Evolutionary conservation across 352 stramenopile genomes (phyloP).

Genomic region (Phytopythium kandeliae): DNA sequence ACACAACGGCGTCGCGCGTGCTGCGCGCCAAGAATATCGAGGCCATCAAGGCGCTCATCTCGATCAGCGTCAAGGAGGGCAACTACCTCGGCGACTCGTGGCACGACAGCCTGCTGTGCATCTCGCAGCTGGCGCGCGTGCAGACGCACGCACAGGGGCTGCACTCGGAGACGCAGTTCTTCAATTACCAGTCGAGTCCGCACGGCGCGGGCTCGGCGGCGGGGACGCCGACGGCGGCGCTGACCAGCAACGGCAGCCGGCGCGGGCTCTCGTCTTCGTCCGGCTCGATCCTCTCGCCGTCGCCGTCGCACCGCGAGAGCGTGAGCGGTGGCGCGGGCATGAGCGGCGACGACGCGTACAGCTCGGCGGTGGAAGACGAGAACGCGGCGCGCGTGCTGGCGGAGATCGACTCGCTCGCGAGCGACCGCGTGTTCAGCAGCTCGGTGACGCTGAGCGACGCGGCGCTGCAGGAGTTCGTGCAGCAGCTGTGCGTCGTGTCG

Average conservation of each 20-base stretch:
- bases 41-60: conserved; percentile 95
- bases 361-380: conserved; percentile 72
- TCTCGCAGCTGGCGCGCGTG: conserved; percentile 97
- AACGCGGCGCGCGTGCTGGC: conserved; percentile 79
- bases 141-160: conserved; percentile 93
- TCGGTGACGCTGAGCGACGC: conserved; percentile 71
- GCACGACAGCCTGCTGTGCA: conserved; percentile 94
- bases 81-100: conserved; percentile 97
- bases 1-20: conserved; percentile 88
- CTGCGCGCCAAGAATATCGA: conserved; percentile 98
- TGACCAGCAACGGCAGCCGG: conserved; percentile 18
- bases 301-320: conserved; percentile 47
- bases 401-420: conserved; percentile 82
- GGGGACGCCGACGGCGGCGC: conserved; percentile 7
- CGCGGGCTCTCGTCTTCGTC: conserved; percentile 17
- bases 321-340: conserved; percentile 2
- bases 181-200: conserved; percentile 44
- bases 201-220: conserved; percentile 10
- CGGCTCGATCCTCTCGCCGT: conserved; percentile 25
- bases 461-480: conserved; percentile 88
- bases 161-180: conserved; percentile 80
- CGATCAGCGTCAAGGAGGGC: conserved; percentile 95
- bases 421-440: conserved; percentile 91
- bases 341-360: conserved; percentile 49
- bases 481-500: conserved; percentile 88